These are phyloP conservation scores for Albugo candida DNA, from an alignment of 352 stramenopile species.

Conservation along the genomic window DNA sequence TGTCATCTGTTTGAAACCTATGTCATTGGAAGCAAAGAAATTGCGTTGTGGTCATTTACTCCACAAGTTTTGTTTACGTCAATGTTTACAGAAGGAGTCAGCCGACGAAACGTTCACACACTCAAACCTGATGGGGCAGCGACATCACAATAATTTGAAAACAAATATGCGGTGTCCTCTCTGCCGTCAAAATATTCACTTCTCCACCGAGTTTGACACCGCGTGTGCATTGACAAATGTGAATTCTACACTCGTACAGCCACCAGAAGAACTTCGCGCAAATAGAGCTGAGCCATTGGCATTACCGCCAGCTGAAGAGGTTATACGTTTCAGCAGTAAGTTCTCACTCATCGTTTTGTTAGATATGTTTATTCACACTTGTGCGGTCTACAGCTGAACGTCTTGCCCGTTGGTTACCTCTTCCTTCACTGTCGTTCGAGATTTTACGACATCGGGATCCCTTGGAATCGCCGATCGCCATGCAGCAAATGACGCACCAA, in stretches of 20 bases:
- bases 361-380: too few species aligned
- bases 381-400: too few species aligned
- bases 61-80: conserved; percentile 46
- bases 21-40: conserved; percentile 49
- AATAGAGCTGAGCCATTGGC: neutral
- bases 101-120: conserved; percentile 32
- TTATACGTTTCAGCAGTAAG: conserved; percentile 63
- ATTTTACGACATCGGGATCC: conserved; percentile 32
- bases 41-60: conserved; percentile 54
- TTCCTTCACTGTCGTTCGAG: conserved; percentile 57
- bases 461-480: conserved; percentile 15
- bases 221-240: conserved; percentile 4
- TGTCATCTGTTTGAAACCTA: conserved; percentile 57
- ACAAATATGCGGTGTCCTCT: conserved; percentile 32
- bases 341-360: conserved; percentile 1
- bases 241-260: conserved; percentile 2
- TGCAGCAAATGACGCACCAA: conserved; percentile 44
- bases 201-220: conserved; percentile 13
- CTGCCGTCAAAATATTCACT: conserved; percentile 38
- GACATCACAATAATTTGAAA: conserved; percentile 3
- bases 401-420: conserved; percentile 41
- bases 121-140: conserved; percentile 8
- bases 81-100: conserved; percentile 51
- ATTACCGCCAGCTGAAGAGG: conserved; percentile 15
- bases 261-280: neutral